Evolutionary conservation across 331 rosid species (phyloP).

Genomic region (Acacia pycnantha): DNA sequence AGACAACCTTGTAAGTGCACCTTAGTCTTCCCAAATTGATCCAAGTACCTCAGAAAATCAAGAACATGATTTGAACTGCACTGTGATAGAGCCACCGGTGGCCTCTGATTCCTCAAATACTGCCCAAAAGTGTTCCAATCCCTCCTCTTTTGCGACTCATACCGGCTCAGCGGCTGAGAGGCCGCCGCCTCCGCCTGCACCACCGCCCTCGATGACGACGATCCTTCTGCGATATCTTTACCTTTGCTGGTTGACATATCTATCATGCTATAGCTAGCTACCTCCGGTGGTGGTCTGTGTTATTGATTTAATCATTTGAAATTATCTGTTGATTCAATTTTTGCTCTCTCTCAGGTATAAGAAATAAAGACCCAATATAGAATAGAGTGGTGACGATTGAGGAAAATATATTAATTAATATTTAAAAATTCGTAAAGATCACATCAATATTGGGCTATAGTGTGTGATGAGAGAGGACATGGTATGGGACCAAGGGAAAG

Average conservation of each 20-base stretch:
- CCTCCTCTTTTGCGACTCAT: conserved; percentile 81
- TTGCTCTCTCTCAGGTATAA: not conserved
- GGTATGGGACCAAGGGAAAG: conserved; percentile 75
- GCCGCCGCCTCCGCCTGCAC: not conserved
- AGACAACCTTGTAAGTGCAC: conserved; percentile 88
- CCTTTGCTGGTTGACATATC: conserved; percentile 75
- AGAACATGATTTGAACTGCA: conserved; percentile 70
- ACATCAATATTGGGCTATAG: conserved; percentile 49
- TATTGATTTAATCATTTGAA: conserved; percentile 32
- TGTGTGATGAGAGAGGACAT: conserved; percentile 64
- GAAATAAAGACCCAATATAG: conserved; percentile 6
- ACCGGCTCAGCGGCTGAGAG: conserved; percentile 60
- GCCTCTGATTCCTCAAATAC: conserved; percentile 86
- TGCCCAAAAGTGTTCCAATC: conserved; percentile 96
- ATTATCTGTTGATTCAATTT: conserved; percentile 26
- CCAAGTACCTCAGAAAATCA: conserved; percentile 75
- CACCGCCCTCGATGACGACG: conserved; percentile 46
- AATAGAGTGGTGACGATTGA: conserved; percentile 28
- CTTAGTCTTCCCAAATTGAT: conserved; percentile 89
- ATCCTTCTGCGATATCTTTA: conserved; percentile 75
- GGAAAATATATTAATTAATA: conserved; percentile 8
- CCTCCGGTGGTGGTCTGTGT: not conserved
- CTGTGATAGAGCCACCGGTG: conserved; percentile 74
- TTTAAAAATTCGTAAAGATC: conserved; percentile 39
- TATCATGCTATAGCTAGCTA: not conserved